A percentile compares a stretch with the other conserved stretches of the same genome.
Conservation (phyloP, 306 rosid species). For the Ammopiptanthus mongolicus region DNA sequence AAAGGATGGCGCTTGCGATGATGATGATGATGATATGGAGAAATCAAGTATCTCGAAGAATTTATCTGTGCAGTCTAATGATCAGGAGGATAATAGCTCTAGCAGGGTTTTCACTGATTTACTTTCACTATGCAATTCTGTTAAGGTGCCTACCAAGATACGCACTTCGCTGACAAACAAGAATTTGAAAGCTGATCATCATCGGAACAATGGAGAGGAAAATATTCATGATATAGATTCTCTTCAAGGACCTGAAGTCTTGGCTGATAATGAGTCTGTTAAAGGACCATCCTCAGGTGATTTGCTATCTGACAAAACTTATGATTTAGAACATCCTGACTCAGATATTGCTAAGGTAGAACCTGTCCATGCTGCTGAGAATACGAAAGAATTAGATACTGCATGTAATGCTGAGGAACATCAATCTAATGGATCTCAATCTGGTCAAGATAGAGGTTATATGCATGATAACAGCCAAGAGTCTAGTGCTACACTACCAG, state of each 20-base stretch:
- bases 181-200: constrained; percentile 42
- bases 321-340: constrained; percentile 34
- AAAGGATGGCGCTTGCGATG: constrained; percentile 30
- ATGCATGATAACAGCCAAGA: constrained; percentile 37
- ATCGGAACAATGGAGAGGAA: constrained; percentile 27
- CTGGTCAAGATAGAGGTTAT: constrained; percentile 43
- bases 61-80: constrained; percentile 31
- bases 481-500: constrained; percentile 27
- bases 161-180: constrained; percentile 60
- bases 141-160: constrained; percentile 76
- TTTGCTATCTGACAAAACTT: constrained; percentile 29
- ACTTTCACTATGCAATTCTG: constrained; percentile 55
- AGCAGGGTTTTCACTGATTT: constrained; percentile 45
- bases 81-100: constrained; percentile 34
- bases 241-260: constrained; percentile 28
- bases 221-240: constrained; percentile 19
- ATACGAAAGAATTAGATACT: constrained; percentile 38
- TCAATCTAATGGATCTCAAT: constrained; percentile 31
- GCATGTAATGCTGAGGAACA: constrained; percentile 34
- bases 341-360: constrained; percentile 37
- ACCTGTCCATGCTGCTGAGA: constrained; percentile 32
- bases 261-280: constrained; percentile 35
- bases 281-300: constrained; percentile 34
- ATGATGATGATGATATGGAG: constrained; percentile 39
- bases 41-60: constrained; percentile 39